Percentiles rank a stretch among this genome's conserved stretches.
phyloP scores from a whole-genome alignment of 495 filamentous ascomycete genomes.

The Aspergillus indologenus region DNA sequence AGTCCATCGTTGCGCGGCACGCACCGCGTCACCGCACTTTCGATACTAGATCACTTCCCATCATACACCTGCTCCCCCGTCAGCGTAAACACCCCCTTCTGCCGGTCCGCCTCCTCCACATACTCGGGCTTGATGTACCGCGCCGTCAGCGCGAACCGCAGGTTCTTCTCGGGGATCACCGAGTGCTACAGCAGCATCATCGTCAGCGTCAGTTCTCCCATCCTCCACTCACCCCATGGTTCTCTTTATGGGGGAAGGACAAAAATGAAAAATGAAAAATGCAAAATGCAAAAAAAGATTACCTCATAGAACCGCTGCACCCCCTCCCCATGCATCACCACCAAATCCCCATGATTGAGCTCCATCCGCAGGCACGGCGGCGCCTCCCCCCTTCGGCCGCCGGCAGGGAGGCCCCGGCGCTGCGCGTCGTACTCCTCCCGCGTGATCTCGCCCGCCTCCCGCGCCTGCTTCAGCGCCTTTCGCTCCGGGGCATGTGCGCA shows the following conservation, averaged over 20 bases:
- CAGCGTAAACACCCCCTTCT: conserved; percentile 31
- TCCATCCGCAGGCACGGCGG: conserved; percentile 30
- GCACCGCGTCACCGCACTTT: too few species aligned
- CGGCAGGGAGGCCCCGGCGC: conserved; percentile 12
- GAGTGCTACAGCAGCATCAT: conserved; percentile 49
- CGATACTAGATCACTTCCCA: conserved; percentile 35
- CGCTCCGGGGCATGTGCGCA: conserved; percentile 41
- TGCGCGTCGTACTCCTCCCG: conserved; percentile 20
- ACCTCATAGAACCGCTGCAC: conserved; percentile 76
- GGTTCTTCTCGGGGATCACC: conserved; percentile 51
- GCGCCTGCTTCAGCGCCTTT: conserved; percentile 30
- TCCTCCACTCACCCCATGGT: neutral
- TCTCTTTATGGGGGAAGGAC: neutral
- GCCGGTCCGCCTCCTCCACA: conserved; percentile 16
- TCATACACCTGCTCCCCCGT: conserved; percentile 31
- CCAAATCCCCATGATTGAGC: conserved; percentile 74
- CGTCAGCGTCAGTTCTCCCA: neutral
- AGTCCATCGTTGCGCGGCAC: too few species aligned
- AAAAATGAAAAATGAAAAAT: conserved; percentile 11
- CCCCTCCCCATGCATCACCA: conserved; percentile 73
- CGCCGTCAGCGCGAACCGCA: conserved; percentile 63
- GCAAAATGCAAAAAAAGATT: too few species aligned
- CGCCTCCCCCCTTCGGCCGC: conserved; percentile 17
- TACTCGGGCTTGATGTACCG: conserved; percentile 33
- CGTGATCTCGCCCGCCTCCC: conserved; percentile 21